Conservation (phyloP, 2,329 filamentous ascomycete genomes). For the Elsinoe fawcettii region DNA sequence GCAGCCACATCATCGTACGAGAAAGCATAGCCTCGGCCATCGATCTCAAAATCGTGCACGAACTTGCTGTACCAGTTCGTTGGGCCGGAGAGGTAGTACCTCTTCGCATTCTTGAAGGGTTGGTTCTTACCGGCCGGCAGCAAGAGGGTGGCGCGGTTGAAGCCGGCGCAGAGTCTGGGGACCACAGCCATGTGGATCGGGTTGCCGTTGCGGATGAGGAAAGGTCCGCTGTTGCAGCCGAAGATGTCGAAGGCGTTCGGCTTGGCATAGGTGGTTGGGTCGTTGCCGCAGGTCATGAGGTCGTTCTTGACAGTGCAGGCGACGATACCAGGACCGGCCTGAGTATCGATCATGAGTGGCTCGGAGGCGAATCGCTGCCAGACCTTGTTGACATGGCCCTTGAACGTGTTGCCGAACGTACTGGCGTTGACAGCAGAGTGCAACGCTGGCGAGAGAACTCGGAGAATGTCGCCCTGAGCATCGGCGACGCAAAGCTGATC, state of each 20-base stretch:
- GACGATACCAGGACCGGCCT: slow-evolving; percentile 49
- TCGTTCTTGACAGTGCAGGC: slow-evolving; percentile 39
- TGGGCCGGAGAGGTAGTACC: slow-evolving; percentile 39
- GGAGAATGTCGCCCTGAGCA: slow-evolving; percentile 29
- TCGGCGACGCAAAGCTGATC: slow-evolving; percentile 48
- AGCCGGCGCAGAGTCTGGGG: slow-evolving; percentile 66
- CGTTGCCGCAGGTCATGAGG: slow-evolving; percentile 36
- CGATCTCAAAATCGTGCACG: slow-evolving; percentile 52
- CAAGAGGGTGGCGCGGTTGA: slow-evolving; percentile 66
- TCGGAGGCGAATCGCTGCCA: slow-evolving; percentile 42
- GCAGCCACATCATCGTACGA: slow-evolving; percentile 63
- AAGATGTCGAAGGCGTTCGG: slow-evolving; percentile 59
- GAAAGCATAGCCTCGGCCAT: slow-evolving; percentile 58
- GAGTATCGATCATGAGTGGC: slow-evolving; percentile 55
- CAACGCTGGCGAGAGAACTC: slow-evolving; percentile 36
- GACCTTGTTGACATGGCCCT: slow-evolving; percentile 44
- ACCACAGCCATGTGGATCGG: slow-evolving; percentile 50
- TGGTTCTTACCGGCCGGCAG: slow-evolving; percentile 40
- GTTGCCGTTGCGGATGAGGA: slow-evolving; percentile 40
- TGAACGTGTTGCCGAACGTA: slow-evolving; percentile 45
- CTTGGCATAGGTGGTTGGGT: slow-evolving; percentile 43
- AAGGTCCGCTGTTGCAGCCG: slow-evolving; percentile 58
- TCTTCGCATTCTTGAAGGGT: slow-evolving; percentile 32
- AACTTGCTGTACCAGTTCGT: slow-evolving; percentile 51
- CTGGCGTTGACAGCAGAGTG: slow-evolving; percentile 36